These are phyloP conservation scores for Alternaria panax DNA, from an alignment of 2,329 filamentous ascomycete species.

Conservation along the genomic window DNA sequence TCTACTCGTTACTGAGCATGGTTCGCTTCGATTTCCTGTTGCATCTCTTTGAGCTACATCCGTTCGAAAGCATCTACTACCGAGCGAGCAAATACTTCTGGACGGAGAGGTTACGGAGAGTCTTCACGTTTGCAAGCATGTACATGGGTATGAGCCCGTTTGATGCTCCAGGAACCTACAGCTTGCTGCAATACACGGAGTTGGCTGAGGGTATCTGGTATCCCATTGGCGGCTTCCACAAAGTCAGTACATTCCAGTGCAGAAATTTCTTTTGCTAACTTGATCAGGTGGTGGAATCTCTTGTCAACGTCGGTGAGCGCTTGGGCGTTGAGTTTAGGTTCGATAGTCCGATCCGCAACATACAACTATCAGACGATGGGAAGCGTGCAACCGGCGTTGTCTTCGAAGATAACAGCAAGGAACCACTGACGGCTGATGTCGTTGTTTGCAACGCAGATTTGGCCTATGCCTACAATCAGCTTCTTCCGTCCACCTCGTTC, in stretches of 20 bases:
- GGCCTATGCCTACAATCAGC: constrained; percentile 75
- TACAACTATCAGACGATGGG: constrained; percentile 63
- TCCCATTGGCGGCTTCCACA: constrained; percentile 73
- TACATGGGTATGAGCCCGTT: constrained; percentile 85
- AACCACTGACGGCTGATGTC: constrained; percentile 65
- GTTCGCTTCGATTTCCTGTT: constrained; percentile 64
- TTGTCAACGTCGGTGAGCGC: constrained; percentile 69
- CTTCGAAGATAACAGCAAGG: constrained; percentile 63
- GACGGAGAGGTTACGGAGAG: constrained; percentile 71
- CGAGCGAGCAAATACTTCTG: constrained; percentile 72
- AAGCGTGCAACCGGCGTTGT: constrained; percentile 65
- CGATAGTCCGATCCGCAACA: constrained; percentile 63
- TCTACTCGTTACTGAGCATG: constrained; percentile 66
- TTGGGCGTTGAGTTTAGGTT: constrained; percentile 70
- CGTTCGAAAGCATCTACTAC: constrained; percentile 74
- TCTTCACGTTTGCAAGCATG: constrained; percentile 82
- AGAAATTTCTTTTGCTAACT: constrained; percentile 9
- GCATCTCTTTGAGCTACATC: constrained; percentile 69
- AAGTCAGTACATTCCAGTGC: constrained; percentile 48
- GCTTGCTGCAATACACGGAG: constrained; percentile 76
- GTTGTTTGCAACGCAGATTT: constrained; percentile 77
- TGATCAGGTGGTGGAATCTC: constrained; percentile 61
- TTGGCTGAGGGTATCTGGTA: constrained; percentile 80
- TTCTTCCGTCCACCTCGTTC: constrained; percentile 64
- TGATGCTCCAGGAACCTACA: constrained; percentile 77